Base-by-base conservation (phyloP, 2,329 filamentous ascomycete species). In the Seiridium cupressi region DNA sequence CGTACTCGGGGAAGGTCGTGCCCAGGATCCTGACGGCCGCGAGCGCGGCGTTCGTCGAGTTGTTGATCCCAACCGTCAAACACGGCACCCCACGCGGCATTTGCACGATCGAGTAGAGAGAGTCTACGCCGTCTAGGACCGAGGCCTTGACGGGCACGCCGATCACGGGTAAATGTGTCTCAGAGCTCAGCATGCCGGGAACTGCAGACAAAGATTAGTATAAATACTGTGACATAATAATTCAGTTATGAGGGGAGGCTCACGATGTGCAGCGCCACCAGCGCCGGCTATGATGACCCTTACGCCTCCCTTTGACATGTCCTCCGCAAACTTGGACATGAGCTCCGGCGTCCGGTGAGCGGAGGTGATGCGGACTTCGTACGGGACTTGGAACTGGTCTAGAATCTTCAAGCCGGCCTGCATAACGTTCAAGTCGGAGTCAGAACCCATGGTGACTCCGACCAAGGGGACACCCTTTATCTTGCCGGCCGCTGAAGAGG, bases 381-480 rank as follows among this genome's bases (percentile, higher is more conserved):
- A 91, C 0, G 90, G 88, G 9, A 95, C 89, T n/a, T 79, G 71
- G 62, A 94, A 89, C n/a, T 84, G 80, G 58, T 84, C 78, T 3
- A 93, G 81, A 40, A 92, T 81, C 60, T 89, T 82, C 26, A 92
- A 78, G 1, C 84, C 89, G 0, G 84, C 83, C 62, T 81, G 82
- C 44, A 93, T 84, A 13, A 90, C 84, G 2, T 83, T 84, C 32
- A 93, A 82, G 69, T 93, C 90, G n/a, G 18, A 9, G 9, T 53
- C 18, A 1, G 91, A 94, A 44, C 91, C 92, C 91, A 94, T 94
- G 35, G 91, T 92, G 3, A 95, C 85, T 10, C 90, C 85, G 1
- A 95, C 88, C 0, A 91, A 74, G 0, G 89, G 88, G 51, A 60
- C 58, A n/a, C 74, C 68, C 55, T 73, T 69, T 57, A 61, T 61